Evolutionary conservation across 1,139 yeast genomes (phyloP), one percentile per base, ranked within the genome.

Genomic region (Lodderomyces theae): DNA sequence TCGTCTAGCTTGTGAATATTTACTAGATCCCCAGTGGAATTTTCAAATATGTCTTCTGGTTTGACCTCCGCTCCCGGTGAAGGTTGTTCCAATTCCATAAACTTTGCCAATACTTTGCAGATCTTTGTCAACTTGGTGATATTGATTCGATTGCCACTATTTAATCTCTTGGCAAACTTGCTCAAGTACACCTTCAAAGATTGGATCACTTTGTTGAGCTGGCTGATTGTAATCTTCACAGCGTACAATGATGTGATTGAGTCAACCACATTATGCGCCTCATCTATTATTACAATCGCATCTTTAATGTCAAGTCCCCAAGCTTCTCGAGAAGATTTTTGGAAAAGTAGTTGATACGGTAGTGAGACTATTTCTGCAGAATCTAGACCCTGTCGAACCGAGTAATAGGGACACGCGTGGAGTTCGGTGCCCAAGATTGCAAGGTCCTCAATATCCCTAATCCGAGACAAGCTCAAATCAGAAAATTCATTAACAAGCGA

Each of bases 201-300:
- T 9, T 54, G 52, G 5, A 74, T 63, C 1, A 78, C 68, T 6
- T 56, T 46, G 4, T 55, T 43, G 10, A 86, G 63, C 23, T 86
- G 90, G 0, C 51, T 42, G 1, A 69, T 52, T 0, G 84, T 68
- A 1, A 90, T 66, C 3, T 75, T 60, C 1, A 80, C 74, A 0
- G 96, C 87, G 52, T 85, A 75, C 47, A 90, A 65, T 1, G 86
- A 67, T 1, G 83, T 77, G 4, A 90, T 79, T 0, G 90, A 81
- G 51, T 89, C 97, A 24, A 89, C 58, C 32, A 90, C 64, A 56
- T 90, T 90, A 57, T 90, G 98, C 0, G 97, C 97, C 56, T 90
- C 98, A 57, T 90, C 98, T 29, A 90, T 82, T 3, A 92, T 76
- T 1, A 92, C 77, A 5, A 90, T 75, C 0, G 92, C 73, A 45